Evolutionary conservation across 768 basidiomycete genomes (phyloP), one percentile per base, ranked within the genome.

Genomic region (Nidularia sp.): DNA sequence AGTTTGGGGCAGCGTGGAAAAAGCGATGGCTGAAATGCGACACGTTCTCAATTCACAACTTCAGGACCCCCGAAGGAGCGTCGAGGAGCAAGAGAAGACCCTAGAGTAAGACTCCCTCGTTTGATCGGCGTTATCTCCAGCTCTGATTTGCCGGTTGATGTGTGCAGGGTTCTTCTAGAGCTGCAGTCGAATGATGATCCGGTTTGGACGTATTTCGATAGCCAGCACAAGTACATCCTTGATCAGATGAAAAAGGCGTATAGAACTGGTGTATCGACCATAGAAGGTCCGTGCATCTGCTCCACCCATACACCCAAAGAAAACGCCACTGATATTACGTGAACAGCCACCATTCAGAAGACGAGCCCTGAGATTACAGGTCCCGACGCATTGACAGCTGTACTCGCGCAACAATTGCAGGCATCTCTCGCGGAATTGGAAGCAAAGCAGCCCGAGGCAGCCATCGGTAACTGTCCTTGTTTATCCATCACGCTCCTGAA

Each of bases 21-120:
- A 88, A 66, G 92, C 93, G 42, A 95, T 98, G 85, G 77, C 76
- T 31, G 93, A 96, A 67, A 92, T 99, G 91, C 80, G 85, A 57
- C 83, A 76, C 47, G 80, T 85, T 29, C 76, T 98, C 13, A 68
- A 87, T 50, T 77, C 78, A n/a, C 85, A 93, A 60, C 68, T 99
- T 44, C 85, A 90, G 66, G 93, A 98, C 59, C 79, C 87, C 3
- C 77, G 72, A 48, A 79, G 91, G 47, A 85, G 81, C 45, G 78
- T 93, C 3, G 97, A 99, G 57, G 96, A 98, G 57, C 93, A 97
- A 54, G 95, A 98, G 71, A 93, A 91, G 73, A 97, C 91, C 1
- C 88, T 99, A 50, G 95, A 98, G 97, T 93, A 61, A 59, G 86
- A 70, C 42, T 48, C 12, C 9, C 25, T 25, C 25, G 25, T 25